Evolutionary conservation across 805 yeast species (phyloP).

Genomic region (Starmerella sirachaensis): DNA sequence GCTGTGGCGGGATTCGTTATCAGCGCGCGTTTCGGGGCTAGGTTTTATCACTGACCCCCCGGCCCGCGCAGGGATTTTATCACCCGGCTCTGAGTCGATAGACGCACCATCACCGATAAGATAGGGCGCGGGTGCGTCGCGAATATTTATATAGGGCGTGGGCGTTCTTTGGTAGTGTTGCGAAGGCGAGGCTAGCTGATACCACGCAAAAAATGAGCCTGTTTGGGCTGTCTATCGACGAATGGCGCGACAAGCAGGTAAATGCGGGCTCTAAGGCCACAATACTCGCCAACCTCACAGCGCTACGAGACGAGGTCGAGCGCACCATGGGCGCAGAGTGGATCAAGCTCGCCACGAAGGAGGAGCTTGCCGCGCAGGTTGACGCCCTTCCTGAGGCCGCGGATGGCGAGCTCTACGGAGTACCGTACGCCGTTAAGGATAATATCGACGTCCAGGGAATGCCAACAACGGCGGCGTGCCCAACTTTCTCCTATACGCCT

Average conservation of each 20-base stretch:
- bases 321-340: conserved; percentile 47
- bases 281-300: conserved; percentile 8
- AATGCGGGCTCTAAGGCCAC: conserved; percentile 1
- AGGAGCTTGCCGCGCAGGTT: conserved; percentile 68
- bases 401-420: conserved; percentile 64
- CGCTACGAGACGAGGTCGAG: conserved; percentile 3
- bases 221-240: conserved; percentile 14
- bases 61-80: too few species aligned
- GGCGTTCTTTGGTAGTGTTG: too few species aligned
- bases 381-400: conserved; percentile 34
- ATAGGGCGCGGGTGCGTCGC: too few species aligned
- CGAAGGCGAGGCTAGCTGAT: neutral
- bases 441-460: conserved; percentile 79
- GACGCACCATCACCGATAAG: too few species aligned
- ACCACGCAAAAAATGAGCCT: conserved; percentile 5
- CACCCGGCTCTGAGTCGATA: too few species aligned
- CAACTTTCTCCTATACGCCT: conserved; percentile 63
- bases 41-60: too few species aligned
- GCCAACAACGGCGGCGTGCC: conserved; percentile 92
- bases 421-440: conserved; percentile 89
- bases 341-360: conserved; percentile 64
- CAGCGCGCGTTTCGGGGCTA: too few species aligned
- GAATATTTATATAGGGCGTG: too few species aligned
- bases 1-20: too few species aligned
- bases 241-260: conserved; percentile 14